phyloP scores from a whole-genome alignment of 2,329 filamentous ascomycete species.

The Cytospora piceae region DNA sequence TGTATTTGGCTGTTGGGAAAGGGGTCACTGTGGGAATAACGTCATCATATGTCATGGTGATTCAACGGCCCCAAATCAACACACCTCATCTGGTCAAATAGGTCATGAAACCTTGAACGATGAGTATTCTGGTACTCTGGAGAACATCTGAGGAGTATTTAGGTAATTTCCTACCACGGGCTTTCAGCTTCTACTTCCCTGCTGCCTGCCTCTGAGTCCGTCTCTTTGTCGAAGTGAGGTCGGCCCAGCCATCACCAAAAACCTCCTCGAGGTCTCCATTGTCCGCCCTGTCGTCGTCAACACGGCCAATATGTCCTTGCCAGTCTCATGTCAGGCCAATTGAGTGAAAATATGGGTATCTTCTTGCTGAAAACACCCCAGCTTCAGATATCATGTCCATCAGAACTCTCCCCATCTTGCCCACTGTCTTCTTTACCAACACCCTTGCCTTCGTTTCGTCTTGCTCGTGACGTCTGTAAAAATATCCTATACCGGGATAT shows the following conservation, averaged over 20 bases:
- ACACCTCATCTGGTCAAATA: background rate
- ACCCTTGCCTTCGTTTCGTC: too few relatives aligned
- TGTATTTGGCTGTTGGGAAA: background rate
- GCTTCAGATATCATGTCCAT: too few relatives aligned
- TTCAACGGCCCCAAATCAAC: background rate
- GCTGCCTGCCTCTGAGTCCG: background rate
- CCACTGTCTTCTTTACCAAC: too few relatives aligned
- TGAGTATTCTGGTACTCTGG: too few relatives aligned
- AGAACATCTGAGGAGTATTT: too few relatives aligned
- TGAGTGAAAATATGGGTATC: too few relatives aligned
- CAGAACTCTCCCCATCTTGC: too few relatives aligned
- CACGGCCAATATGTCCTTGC: background rate
- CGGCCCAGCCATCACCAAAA: background rate
- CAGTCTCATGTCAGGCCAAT: background rate
- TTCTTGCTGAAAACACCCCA: background rate
- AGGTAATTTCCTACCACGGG: background rate
- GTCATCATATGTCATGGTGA: slow-evolving; percentile 19
- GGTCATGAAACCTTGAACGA: too few relatives aligned
- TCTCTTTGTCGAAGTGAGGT: background rate
- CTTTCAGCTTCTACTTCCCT: background rate
- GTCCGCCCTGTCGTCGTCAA: background rate
- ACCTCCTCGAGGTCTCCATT: background rate
- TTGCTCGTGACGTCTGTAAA: too few relatives aligned
- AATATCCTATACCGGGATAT: too few relatives aligned
- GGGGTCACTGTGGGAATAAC: background rate